Evolutionary conservation across 2,329 filamentous ascomycete species (phyloP), one percentile per base, ranked within the genome.

Genomic region (Penicillium sp.): DNA sequence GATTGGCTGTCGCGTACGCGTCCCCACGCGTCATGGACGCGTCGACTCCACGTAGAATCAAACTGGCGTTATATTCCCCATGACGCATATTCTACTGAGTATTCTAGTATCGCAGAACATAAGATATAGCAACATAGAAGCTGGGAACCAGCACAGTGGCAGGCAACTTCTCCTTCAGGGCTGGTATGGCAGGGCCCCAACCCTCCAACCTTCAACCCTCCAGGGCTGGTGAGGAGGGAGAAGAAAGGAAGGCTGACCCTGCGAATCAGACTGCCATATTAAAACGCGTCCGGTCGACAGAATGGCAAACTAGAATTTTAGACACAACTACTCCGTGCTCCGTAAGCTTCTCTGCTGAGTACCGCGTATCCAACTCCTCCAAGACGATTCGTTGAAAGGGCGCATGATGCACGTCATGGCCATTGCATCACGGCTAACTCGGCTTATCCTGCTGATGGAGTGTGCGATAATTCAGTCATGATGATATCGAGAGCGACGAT

Each of bases 1-100:
- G 46, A 56, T 56, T 56, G 54, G 54, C 12, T 15, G 32, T 35
- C 51, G 51, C 42, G 42, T n/a, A n/a, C n/a, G n/a, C n/a, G n/a
- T n/a, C n/a, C n/a, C n/a, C n/a, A n/a, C 51, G 51, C 42, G 42
- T 28, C 8, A 6, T 46, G 18, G 20, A 48, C 40, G 46, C 46
- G 46, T 8, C 23, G 27, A 13, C 20, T 18, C n/a, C 33, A 15
- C 15, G 33, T 2, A 37, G 18, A 37, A 37, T 10, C 18, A 8
- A 20, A 12, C 9, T 20, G 15, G 33, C 15, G 18, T 37, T 23
- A 8, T 6, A 20, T 20, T 10, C 15, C 4, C 3, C 4, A 37
- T 10, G n/a, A 18, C 15, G n/a, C 18, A 20, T 37, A 37, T 10
- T 37, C 33, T 5, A 6, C 10, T 37, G 18, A 12, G 15, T 18